These are phyloP conservation scores for Effrenium voratum DNA, from an alignment of 73 alveolate species.

Conservation along the genomic window DNA sequence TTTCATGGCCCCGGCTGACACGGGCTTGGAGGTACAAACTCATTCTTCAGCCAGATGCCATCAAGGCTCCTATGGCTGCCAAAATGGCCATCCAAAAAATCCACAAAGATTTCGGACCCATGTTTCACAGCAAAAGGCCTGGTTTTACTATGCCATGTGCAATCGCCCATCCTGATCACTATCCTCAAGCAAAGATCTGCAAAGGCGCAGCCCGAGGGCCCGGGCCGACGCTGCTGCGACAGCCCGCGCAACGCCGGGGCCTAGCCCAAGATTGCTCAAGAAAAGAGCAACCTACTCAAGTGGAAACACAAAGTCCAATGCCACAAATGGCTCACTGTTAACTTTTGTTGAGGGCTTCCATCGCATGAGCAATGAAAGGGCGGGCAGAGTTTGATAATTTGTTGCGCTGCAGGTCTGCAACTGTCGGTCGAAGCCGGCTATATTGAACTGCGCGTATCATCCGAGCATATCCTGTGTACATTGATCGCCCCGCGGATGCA, in stretches of 20 bases:
- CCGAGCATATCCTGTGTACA: background rate
- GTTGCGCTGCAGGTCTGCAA: background rate
- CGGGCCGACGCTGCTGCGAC: slow-evolving; percentile 34
- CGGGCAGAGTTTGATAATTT: too few relatives aligned
- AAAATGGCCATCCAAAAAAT: background rate
- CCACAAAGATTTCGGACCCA: background rate
- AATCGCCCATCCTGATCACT: background rate
- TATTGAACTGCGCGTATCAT: background rate
- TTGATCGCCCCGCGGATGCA: background rate
- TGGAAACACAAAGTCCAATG: background rate
- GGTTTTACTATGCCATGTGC: background rate
- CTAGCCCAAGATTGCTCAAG: background rate
- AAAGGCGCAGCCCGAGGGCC: background rate
- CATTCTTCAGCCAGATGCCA: too few relatives aligned
- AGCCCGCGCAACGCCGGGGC: slow-evolving; percentile 41
- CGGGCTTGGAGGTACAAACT: too few relatives aligned
- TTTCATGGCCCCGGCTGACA: too few relatives aligned
- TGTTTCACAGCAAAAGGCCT: background rate
- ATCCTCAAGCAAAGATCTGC: background rate
- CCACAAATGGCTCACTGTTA: background rate
- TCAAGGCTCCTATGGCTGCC: too few relatives aligned
- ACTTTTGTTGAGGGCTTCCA: background rate
- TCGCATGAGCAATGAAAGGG: too few relatives aligned
- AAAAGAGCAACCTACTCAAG: background rate
- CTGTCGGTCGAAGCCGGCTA: background rate